A percentile compares a stretch with the other conserved stretches of the same genome.
These are phyloP conservation scores for Mycothermus thermophilus DNA, from an alignment of 495 filamentous ascomycete genomes.

Conservation along the genomic window DNA sequence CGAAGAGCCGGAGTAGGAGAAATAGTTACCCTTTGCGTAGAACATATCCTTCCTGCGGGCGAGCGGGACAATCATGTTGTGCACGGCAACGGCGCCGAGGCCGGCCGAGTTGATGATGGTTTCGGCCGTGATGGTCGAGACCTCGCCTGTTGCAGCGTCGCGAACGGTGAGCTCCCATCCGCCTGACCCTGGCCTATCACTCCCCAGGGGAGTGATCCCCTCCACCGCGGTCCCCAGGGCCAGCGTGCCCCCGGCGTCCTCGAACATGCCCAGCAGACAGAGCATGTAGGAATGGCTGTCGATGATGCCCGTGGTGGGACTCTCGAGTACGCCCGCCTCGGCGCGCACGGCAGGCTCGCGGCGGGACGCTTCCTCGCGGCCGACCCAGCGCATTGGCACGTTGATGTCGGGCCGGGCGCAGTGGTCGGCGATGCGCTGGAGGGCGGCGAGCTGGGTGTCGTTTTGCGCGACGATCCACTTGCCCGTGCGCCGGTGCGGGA, in stretches of 20 bases:
- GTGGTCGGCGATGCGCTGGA: conserved; percentile 52
- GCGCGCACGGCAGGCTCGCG: conserved; percentile 68
- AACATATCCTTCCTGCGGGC: conserved; percentile 44
- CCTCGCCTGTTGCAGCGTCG: conserved; percentile 28
- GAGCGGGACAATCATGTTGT: conserved; percentile 65
- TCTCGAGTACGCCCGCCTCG: conserved; percentile 61
- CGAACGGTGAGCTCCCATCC: conserved; percentile 34
- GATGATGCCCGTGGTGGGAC: conserved; percentile 74
- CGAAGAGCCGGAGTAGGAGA: conserved; percentile 55
- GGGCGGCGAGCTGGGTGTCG: conserved; percentile 47
- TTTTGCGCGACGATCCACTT: conserved; percentile 96
- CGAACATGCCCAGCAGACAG: conserved; percentile 57
- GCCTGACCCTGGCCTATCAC: conserved; percentile 34
- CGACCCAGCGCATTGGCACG: conserved; percentile 62
- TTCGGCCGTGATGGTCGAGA: conserved; percentile 51
- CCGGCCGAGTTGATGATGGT: conserved; percentile 79
- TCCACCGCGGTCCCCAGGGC: conserved; percentile 53
- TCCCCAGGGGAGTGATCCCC: conserved; percentile 43
- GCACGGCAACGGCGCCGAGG: conserved; percentile 57
- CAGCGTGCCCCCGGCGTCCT: conserved; percentile 59
- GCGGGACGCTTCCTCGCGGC: conserved; percentile 40
- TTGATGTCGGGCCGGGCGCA: conserved; percentile 44
- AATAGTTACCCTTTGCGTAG: conserved; percentile 94
- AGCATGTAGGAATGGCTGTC: conserved; percentile 80
- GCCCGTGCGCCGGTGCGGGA: conserved; percentile 61